Base-by-base conservation (phyloP, 2,329 filamentous ascomycete genomes). In the Sordariomycetes sp. region DNA sequence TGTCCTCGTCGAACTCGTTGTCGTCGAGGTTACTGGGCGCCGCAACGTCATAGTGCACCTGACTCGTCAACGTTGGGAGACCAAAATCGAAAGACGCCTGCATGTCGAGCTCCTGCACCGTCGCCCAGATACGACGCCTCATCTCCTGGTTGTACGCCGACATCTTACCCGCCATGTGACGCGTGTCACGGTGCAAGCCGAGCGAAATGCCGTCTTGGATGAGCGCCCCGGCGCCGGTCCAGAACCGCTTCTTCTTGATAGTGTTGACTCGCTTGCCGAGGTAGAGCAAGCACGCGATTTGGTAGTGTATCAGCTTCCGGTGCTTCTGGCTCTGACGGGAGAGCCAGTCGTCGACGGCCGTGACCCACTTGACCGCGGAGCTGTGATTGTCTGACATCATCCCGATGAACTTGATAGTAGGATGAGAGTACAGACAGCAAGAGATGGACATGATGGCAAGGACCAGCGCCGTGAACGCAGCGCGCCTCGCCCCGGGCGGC, bases 231-330 rank as follows among this genome's bases (percentile, higher is more conserved):
- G 80, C 73, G 45, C 74, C 73, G 17, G 78, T 80, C 80, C 80
- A 84, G 66, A 81, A 83, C 13, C 79, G 73, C 73, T 84, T 84
- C 74, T 84, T 84, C 71, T 83, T 82, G 61, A 84, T 76, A 2
- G 77, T 79, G 67, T 84, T 84, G 61, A 83, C 76, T 34, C 78
- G 72, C 71, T 83, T 84, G 51, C 77, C 79, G 2, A 84, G 73
- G 61, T 82, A 83, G n/a, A 80, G 64, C 35, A 84, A 69, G 62
- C 80, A 83, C 13, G 75, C 73, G 17, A 84, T 76, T 65, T 84
- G 80, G 64, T 81, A 83, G 65, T 84, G 79, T 15, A 84, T 77
- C 25, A 84, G 73, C 52, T 75, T 74, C 53, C 80, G 76, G 61
- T 83, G 79, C 67, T 84, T 84, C 65, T 82, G 76, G 65, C 80